Percentiles rank a stretch among this genome's conserved stretches.
phyloP scores from a whole-genome alignment of 495 filamentous ascomycete species.

The Neohortaea acidophila region DNA sequence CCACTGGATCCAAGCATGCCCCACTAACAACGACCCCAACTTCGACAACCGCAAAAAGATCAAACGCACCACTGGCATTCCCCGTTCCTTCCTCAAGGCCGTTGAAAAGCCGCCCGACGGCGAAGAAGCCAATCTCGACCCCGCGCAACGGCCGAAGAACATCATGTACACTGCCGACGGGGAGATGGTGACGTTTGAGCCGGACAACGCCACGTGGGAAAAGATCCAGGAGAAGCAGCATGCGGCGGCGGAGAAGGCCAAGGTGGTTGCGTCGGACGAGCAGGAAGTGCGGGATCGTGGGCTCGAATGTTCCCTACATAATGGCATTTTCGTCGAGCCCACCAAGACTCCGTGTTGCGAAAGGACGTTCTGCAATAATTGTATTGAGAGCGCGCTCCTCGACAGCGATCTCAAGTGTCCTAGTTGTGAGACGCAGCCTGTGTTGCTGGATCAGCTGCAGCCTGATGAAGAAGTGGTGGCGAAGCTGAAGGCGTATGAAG shows the following conservation, averaged over 20 bases:
- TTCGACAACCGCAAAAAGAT: constrained; percentile 82
- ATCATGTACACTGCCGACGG: constrained; percentile 97
- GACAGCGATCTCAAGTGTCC: constrained; percentile 96
- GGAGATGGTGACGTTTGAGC: constrained; percentile 86
- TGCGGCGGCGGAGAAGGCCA: constrained; percentile 62
- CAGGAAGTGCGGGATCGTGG: constrained; percentile 72
- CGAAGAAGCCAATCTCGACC: constrained; percentile 57
- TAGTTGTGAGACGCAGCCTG: constrained; percentile 75
- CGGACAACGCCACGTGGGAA: constrained; percentile 91
- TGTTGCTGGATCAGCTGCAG: constrained; percentile 81
- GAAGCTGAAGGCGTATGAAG: constrained; percentile 68
- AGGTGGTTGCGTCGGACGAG: constrained; percentile 54
- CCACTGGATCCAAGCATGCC: constrained; percentile 95
- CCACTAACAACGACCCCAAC: constrained; percentile 92
- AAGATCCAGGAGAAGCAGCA: constrained; percentile 86
- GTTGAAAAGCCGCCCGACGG: constrained; percentile 74
- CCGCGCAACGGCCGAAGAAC: constrained; percentile 60
- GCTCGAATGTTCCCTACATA: constrained; percentile 86
- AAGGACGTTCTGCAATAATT: constrained; percentile 96
- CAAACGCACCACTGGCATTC: constrained; percentile 92
- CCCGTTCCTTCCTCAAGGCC: constrained; percentile 78
- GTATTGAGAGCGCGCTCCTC: constrained; percentile 93
- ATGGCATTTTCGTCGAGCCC: constrained; percentile 90
- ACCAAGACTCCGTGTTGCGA: constrained; percentile 96
- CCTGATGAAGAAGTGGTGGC: constrained; percentile 58